Evolutionary conservation across 1,284 basidiomycete genomes (phyloP), one percentile per base, ranked within the genome.

Genomic region (Heterobasidion occidentale): DNA sequence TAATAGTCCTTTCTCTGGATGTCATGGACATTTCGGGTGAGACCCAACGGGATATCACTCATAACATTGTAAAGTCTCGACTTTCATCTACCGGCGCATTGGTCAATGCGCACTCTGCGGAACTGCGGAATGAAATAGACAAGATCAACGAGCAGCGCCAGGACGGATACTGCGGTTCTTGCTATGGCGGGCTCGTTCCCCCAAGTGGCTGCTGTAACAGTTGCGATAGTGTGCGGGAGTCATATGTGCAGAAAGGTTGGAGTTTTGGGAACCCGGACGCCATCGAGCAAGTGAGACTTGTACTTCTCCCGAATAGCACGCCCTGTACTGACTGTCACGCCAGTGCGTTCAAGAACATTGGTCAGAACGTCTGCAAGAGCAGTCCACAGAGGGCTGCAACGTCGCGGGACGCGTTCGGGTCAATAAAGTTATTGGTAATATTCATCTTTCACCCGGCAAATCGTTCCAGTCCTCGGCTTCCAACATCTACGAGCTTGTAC

Each of bases 11-110:
- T 52, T 94, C 92, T 68, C 73, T 99, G 55, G 97, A 99, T 70
- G 86, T 99, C 54, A 97, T 98, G 91, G 97, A 99, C 69, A 97
- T 99, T 60, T 93, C 90, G 57, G 97, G 97, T 34, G 96, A 98
- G 75, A 86, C 90, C 48, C 94, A 97, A 68, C 81, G 88, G 59
- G 94, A 97, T 65, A 70, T 97, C 49, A 81, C 90, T 11, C 96
- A 98, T 71, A 94, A 94, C 67, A 81, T 99, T 59, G 67, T 88
- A 58, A 97, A 98, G 70, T 87, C 83, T 7, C 84, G 97, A 17
- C 73, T 98, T 33, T 80, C 84, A 59, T 67, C 75, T 34, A 64
- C 76, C 7, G 94, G 94, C 3, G 65, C 69, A 9, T 69, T 74
- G 12, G 77, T 96, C n/a, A 77, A 77, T 57, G 74, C 79, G 20